A percentile compares a stretch with the other conserved stretches of the same genome.
Evolutionary conservation across 208 protist species (phyloP).

Genomic region (Borovskyia barvae): DNA sequence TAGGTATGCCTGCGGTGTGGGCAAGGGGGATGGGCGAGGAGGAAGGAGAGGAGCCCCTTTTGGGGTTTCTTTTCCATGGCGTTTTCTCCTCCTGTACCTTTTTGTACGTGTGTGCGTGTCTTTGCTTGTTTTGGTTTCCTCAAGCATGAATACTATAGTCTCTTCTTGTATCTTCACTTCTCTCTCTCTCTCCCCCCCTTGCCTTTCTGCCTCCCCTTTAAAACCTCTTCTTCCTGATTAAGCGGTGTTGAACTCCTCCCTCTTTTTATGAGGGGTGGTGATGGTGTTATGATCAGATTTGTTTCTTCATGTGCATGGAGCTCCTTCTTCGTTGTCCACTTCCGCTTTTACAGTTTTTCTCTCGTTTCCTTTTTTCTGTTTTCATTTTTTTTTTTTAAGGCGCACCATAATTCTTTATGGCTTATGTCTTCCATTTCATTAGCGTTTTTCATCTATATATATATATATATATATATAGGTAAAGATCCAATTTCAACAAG

Average conservation of each 20-base stretch:
- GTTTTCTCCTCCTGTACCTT: background rate
- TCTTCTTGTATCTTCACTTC: background rate
- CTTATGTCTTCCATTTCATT: no score
- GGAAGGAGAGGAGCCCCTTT: background rate
- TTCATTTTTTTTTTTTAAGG: background rate
- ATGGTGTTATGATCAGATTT: background rate
- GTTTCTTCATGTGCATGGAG: background rate
- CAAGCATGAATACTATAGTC: no score
- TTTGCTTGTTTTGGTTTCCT: background rate
- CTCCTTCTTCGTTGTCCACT: no score
- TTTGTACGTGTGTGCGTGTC: background rate
- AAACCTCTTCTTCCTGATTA: no score
- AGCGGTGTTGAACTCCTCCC: no score
- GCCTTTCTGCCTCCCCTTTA: no score
- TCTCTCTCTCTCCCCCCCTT: background rate
- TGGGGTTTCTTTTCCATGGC: background rate
- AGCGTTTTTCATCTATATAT: no score
- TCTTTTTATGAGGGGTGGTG: background rate
- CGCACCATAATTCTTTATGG: background rate
- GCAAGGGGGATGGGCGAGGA: no score
- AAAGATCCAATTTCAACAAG: no score
- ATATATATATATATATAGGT: no score
- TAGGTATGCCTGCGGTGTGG: no score
- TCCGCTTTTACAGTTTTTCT: no score
- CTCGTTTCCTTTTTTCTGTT: slow-evolving; percentile 4